Evolutionary conservation across 169 alveolate genomes (phyloP).

Genomic region (Plasmodium cynomolgi): DNA sequence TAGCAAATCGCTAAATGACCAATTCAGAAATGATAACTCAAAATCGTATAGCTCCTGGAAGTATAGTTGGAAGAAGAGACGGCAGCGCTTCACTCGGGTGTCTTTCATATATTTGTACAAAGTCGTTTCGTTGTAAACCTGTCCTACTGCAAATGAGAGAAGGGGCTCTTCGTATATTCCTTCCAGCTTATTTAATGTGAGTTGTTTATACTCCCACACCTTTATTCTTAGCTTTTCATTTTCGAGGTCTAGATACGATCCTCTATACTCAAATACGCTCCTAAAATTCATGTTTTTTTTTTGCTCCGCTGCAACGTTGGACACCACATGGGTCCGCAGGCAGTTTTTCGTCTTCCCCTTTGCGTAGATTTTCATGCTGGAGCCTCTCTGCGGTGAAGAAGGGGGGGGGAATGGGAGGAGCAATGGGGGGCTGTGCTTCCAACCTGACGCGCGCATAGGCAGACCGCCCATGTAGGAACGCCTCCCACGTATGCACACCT

Average conservation of each 20-base stretch:
- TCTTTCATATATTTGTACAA: constrained; percentile 80
- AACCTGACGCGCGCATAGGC: too few relatives aligned
- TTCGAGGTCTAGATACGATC: constrained; percentile 88
- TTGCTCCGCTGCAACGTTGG: constrained; percentile 82
- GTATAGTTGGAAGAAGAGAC: constrained; percentile 79
- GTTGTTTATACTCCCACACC: constrained; percentile 86
- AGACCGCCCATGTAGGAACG: neutral
- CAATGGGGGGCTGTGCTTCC: neutral
- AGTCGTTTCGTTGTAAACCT: constrained; percentile 79
- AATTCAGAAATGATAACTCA: constrained; percentile 80
- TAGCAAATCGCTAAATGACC: constrained; percentile 76
- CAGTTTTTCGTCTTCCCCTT: constrained; percentile 85
- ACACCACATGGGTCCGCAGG: constrained; percentile 86
- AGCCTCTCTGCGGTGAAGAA: constrained; percentile 69
- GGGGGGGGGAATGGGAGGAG: neutral
- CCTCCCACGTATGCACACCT: neutral
- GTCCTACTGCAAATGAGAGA: constrained; percentile 82
- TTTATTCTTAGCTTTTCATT: constrained; percentile 85
- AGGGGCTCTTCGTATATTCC: constrained; percentile 85
- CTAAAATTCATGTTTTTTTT: constrained; percentile 83
- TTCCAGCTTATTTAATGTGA: constrained; percentile 85
- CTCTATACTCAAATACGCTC: constrained; percentile 87
- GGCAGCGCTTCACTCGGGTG: constrained; percentile 78
- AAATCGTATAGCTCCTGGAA: constrained; percentile 86
- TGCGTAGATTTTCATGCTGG: constrained; percentile 79